Base-by-base conservation (phyloP, 768 basidiomycete species). In the Russula compacta region DNA sequence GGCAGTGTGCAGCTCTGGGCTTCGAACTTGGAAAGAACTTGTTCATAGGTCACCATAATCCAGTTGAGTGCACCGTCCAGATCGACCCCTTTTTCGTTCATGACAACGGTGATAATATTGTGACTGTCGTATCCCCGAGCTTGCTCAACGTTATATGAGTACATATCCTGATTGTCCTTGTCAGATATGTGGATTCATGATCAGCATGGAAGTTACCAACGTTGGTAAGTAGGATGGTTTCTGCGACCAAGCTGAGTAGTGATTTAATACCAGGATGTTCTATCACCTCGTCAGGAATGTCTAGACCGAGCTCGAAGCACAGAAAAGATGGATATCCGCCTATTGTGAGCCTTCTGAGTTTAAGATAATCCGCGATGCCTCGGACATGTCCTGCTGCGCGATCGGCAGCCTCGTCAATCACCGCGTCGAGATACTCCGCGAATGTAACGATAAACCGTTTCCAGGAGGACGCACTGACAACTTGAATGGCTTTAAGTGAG, bases 101-200 rank as follows among this genome's bases (percentile, higher is more conserved):
- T 79, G 48, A 79, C 71, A 19, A 78, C 69, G 0, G 73, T 73
- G 53, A 81, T 67, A 52, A 76, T 66, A 48, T 80, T 81, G 62
- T 78, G 75, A 19, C 67, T 66, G 19, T 71, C 76, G 11, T 74
- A 66, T 0, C 77, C 76, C 17, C 71, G 68, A 11, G 77, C 72
- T 55, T 76, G 73, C 58, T 79, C 77, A 17, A 69, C 70, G 32
- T 71, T 69, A 63, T 74, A 77, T 9, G 76, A 79, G 61, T 71
- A 74, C 19, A 77, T 63, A 63, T 77, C 76, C 74, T 79, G 24
- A 3, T 29, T 29, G 29, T 0, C 8, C 6, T 4, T 3, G 11
- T 1, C 54, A 12, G 44, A 49, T 47, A 57, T 40, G n/a, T 1
- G 6, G 17, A 42, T 69, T n/a, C 9, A 11, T 0, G 8, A 29